These are phyloP conservation scores for Arthroderma sp. DNA, from an alignment of 2,329 filamentous ascomycete species.

Conservation along the genomic window DNA sequence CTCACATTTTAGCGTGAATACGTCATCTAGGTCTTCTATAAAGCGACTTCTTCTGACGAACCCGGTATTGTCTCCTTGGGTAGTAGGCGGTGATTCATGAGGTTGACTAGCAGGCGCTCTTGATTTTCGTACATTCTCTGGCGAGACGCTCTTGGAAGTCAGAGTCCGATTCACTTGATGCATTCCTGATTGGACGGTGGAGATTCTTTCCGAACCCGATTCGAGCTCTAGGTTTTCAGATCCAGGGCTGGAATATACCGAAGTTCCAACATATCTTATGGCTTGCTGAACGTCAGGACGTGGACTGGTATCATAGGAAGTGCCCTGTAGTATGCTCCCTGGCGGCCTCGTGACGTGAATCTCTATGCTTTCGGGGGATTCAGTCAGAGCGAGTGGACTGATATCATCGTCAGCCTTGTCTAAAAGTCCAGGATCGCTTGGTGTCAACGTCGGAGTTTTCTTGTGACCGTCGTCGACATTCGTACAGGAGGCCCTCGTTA, in stretches of 20 bases:
- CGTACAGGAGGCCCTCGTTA: background rate
- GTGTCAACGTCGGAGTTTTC: background rate
- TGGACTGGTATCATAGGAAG: background rate
- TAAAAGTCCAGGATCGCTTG: background rate
- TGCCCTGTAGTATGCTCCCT: background rate
- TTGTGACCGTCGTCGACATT: background rate
- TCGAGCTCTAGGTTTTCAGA: background rate
- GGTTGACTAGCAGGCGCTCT: background rate
- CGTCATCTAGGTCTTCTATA: constrained; percentile 23
- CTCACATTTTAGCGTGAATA: background rate
- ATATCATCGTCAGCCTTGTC: background rate
- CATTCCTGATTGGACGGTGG: background rate
- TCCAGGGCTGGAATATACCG: background rate
- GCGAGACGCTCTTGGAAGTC: background rate
- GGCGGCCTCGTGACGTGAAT: background rate
- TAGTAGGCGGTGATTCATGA: background rate
- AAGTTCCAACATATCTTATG: background rate
- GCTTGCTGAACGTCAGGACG: background rate
- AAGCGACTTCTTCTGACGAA: constrained; percentile 22
- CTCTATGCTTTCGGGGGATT: background rate
- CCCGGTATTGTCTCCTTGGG: background rate
- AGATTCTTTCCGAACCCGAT: background rate
- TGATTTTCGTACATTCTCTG: background rate
- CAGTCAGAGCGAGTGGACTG: background rate
- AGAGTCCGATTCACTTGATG: background rate